A percentile compares a stretch with the other conserved stretches of the same genome.
These are phyloP conservation scores for Apiospora phragmitis DNA, from an alignment of 2,329 filamentous ascomycete species.

Conservation along the genomic window DNA sequence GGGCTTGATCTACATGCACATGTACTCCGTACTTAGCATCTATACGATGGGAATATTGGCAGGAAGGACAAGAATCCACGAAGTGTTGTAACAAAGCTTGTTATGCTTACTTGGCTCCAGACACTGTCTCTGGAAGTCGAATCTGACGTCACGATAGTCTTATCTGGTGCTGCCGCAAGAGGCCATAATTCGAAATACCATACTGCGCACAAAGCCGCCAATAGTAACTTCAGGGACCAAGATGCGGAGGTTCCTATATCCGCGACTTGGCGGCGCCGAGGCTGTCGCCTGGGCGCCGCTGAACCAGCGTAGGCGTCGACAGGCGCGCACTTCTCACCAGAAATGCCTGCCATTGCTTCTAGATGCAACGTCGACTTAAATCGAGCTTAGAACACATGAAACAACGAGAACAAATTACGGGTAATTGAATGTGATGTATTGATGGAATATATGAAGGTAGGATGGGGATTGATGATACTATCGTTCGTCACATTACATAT, in stretches of 20 bases:
- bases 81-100: neutral
- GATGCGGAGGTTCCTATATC: neutral
- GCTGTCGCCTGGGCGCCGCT: neutral
- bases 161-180: neutral
- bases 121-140: neutral
- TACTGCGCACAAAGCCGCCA: neutral
- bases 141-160: neutral
- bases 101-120: conserved; percentile 10
- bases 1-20: conserved; percentile 40
- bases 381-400: neutral
- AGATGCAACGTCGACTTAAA: neutral
- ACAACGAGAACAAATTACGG: neutral
- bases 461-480: neutral
- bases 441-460: neutral
- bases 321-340: neutral
- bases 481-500: neutral
- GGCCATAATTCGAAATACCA: neutral
- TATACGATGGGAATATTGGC: neutral
- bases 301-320: neutral
- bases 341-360: neutral
- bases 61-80: neutral
- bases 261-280: too few species aligned
- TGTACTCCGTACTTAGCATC: neutral
- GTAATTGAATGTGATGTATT: neutral
- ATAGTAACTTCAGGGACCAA: neutral